These are phyloP conservation scores for Quercus alba DNA, from an alignment of 306 rosid genomes.

Conservation along the genomic window DNA sequence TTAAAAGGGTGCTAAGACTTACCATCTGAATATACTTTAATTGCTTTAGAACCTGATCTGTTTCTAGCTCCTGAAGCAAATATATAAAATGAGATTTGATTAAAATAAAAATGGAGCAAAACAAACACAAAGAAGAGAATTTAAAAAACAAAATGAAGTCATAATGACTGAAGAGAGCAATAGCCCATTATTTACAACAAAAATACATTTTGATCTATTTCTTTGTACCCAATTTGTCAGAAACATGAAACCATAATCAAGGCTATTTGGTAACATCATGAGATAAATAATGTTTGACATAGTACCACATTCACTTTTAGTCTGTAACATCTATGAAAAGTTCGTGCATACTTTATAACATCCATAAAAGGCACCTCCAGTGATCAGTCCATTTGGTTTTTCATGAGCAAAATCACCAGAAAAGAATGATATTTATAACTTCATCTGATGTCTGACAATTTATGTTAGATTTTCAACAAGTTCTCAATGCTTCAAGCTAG, in stretches of 20 bases:
- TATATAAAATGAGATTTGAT: background rate
- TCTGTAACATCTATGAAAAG: background rate
- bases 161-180: background rate
- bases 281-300: background rate
- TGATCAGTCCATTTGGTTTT: background rate
- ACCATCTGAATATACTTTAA: slow-evolving; percentile 81
- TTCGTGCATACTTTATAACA: background rate
- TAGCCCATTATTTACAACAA: background rate
- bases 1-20: slow-evolving; percentile 17
- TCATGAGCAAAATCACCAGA: background rate
- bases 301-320: background rate
- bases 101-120: background rate
- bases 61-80: slow-evolving; percentile 74
- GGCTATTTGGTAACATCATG: background rate
- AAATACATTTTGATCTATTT: background rate
- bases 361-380: background rate
- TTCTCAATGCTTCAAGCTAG: background rate
- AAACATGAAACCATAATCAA: background rate
- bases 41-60: slow-evolving; percentile 66
- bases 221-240: background rate
- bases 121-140: background rate
- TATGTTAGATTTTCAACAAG: background rate
- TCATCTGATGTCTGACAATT: background rate
- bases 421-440: background rate
- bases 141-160: background rate